phyloP scores from a whole-genome alignment of 345 rosid genomes.

The Eucalyptus pauciflora region DNA sequence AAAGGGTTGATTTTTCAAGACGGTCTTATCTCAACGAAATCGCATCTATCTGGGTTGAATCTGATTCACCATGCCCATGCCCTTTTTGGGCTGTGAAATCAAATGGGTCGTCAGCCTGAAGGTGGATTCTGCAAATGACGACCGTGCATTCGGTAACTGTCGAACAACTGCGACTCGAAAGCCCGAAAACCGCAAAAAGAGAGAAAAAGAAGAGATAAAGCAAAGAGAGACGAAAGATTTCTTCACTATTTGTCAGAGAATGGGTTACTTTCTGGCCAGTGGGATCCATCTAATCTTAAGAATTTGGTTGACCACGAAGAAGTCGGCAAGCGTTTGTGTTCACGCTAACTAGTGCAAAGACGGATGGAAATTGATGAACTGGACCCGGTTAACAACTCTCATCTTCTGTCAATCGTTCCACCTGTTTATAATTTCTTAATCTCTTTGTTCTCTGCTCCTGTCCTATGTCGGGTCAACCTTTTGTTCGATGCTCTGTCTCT shows the following conservation, averaged over 20 bases:
- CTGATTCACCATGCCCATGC: background rate
- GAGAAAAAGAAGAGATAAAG: background rate
- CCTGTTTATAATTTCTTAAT: background rate
- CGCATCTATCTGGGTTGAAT: background rate
- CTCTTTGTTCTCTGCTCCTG: background rate
- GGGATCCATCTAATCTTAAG: background rate
- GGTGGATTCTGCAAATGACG: background rate
- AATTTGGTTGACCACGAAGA: background rate
- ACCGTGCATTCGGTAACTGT: background rate
- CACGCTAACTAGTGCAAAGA: background rate
- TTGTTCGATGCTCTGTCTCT: background rate
- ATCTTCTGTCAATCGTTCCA: background rate
- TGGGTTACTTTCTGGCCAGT: background rate
- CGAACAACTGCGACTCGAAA: background rate
- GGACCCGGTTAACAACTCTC: background rate
- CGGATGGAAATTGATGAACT: background rate
- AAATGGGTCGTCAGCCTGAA: background rate
- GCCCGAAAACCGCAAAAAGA: background rate
- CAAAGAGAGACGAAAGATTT: background rate
- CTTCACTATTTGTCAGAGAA: background rate
- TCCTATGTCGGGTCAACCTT: background rate
- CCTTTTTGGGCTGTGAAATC: background rate
- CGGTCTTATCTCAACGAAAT: background rate
- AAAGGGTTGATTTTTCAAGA: background rate
- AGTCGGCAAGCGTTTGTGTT: background rate